Evolutionary conservation across 306 rosid genomes (phyloP).

Genomic region (Macrotyloma uniflorum): DNA sequence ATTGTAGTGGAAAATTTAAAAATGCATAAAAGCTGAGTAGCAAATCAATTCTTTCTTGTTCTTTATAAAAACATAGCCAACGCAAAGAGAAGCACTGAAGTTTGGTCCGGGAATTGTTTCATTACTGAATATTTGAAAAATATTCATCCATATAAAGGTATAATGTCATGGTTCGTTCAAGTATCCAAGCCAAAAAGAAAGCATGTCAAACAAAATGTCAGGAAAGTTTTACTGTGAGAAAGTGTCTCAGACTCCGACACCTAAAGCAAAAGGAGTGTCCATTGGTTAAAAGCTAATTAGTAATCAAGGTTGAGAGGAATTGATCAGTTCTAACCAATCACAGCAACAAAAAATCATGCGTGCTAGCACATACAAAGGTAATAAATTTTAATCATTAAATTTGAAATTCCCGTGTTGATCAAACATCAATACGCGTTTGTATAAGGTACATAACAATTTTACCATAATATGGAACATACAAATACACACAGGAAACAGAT

Average conservation of each 20-base stretch:
- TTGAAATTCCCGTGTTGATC: background rate
- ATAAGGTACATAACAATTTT: background rate
- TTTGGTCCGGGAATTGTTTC: background rate
- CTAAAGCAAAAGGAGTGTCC: background rate
- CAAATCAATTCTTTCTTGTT: conserved; percentile 21
- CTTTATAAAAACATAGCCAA: conserved; percentile 7
- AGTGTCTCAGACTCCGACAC: background rate
- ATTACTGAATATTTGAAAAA: background rate
- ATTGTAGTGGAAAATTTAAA: conserved; percentile 10
- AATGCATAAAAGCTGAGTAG: conserved; percentile 13
- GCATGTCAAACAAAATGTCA: background rate
- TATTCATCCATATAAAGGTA: background rate
- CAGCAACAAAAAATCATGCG: background rate
- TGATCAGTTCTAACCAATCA: conserved; percentile 1
- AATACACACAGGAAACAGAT: conserved; percentile 17
- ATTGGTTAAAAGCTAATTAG: background rate
- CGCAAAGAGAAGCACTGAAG: background rate
- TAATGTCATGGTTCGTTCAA: background rate
- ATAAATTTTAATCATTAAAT: conserved; percentile 1
- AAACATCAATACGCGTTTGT: background rate
- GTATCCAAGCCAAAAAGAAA: no score
- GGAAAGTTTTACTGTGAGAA: background rate
- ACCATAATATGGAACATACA: conserved; percentile 3
- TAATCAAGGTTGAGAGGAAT: background rate
- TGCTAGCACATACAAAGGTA: background rate